Conservation (phyloP, 2,329 filamentous ascomycete species). For the Colletotrichum echinochloae region DNA sequence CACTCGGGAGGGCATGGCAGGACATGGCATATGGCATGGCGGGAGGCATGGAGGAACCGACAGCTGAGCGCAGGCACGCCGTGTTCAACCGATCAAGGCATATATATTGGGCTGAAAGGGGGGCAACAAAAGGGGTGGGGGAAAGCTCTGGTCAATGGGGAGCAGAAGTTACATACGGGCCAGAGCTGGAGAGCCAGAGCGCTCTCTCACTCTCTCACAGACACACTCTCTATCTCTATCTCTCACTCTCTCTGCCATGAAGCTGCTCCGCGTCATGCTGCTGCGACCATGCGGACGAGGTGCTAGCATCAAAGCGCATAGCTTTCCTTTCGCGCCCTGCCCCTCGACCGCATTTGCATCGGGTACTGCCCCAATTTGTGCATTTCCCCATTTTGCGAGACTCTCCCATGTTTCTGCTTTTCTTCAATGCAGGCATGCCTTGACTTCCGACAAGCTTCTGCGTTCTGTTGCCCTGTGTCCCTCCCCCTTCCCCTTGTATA, state of each 20-base stretch:
- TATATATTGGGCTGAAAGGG: constrained; percentile 14
- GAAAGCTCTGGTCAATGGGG: constrained; percentile 17
- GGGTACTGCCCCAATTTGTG: constrained; percentile 18
- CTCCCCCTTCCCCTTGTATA: background rate
- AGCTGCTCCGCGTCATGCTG: constrained; percentile 4
- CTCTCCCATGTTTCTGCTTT: constrained; percentile 21
- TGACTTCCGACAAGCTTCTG: constrained; percentile 25
- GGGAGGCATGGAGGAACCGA: constrained; percentile 5
- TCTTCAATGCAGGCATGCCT: constrained; percentile 32
- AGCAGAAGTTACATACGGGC: constrained; percentile 25
- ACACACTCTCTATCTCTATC: too few relatives aligned
- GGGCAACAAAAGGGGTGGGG: background rate
- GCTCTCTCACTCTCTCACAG: too few relatives aligned
- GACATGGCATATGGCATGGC: background rate
- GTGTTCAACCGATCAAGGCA: constrained; percentile 32
- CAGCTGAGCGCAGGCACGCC: constrained; percentile 22
- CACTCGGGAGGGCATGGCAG: background rate
- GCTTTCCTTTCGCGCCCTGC: too few relatives aligned
- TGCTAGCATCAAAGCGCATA: constrained; percentile 18
- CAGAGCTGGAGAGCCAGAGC: constrained; percentile 9
- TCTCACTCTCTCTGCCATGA: too few relatives aligned
- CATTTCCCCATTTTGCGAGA: constrained; percentile 23
- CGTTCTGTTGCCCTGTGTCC: constrained; percentile 27
- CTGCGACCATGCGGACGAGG: background rate
- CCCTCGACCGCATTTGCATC: background rate